phyloP scores from a whole-genome alignment of 2,329 filamentous ascomycete genomes.

The Fusarium sp. region DNA sequence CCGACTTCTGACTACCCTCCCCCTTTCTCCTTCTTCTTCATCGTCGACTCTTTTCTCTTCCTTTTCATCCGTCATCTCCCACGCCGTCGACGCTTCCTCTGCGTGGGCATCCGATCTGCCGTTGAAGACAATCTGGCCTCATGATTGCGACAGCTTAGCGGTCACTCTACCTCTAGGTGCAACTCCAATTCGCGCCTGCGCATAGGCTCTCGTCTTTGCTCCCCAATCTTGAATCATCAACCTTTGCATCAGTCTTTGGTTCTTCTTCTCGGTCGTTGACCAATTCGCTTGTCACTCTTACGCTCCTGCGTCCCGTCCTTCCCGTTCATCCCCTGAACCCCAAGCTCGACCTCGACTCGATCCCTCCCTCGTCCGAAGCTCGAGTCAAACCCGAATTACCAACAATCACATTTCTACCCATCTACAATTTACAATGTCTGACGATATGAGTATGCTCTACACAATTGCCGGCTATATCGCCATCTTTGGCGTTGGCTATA shows the following conservation, averaged over 20 bases:
- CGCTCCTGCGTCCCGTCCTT: slow-evolving; percentile 9
- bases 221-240: slow-evolving; percentile 16
- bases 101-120: slow-evolving; percentile 30
- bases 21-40: slow-evolving; percentile 34
- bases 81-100: slow-evolving; percentile 25
- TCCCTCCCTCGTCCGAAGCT: slow-evolving; percentile 21
- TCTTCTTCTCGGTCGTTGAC: neutral
- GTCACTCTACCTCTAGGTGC: slow-evolving; percentile 22
- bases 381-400: slow-evolving; percentile 21
- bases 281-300: slow-evolving; percentile 10
- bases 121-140: slow-evolving; percentile 48
- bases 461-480: slow-evolving; percentile 51
- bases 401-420: slow-evolving; percentile 9
- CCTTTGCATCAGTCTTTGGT: slow-evolving; percentile 2
- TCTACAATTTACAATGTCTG: slow-evolving; percentile 44
- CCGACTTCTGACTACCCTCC: slow-evolving; percentile 22
- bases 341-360: slow-evolving; percentile 18
- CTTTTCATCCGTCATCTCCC: neutral
- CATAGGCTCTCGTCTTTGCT: slow-evolving; percentile 10
- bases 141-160: slow-evolving; percentile 41
- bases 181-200: slow-evolving; percentile 22
- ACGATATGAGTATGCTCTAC: slow-evolving; percentile 49
- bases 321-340: slow-evolving; percentile 13
- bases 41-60: slow-evolving; percentile 14
- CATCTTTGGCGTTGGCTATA: slow-evolving; percentile 49